Evolutionary conservation across 345 rosid genomes (phyloP).

Genomic region (Citrus australasica): DNA sequence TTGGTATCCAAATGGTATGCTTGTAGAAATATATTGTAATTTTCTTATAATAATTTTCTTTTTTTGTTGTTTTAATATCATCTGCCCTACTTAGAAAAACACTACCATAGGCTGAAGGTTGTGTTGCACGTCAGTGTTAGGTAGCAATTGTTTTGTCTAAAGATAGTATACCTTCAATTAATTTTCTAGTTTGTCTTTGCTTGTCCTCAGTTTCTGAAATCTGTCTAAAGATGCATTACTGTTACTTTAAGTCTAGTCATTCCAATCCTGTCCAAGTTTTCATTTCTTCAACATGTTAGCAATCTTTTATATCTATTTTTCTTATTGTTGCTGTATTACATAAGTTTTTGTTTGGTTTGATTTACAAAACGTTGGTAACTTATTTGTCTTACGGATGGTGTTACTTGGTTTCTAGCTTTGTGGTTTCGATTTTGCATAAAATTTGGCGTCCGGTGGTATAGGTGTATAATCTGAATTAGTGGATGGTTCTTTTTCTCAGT

Average conservation of each 20-base stretch:
- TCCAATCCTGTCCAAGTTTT: not conserved
- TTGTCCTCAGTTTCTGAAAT: not conserved
- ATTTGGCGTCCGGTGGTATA: not conserved
- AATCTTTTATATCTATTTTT: not conserved
- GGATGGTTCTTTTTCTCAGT: not conserved
- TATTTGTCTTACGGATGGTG: not conserved
- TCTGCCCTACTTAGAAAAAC: not conserved
- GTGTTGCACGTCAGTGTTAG: not conserved
- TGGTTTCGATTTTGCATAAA: not conserved
- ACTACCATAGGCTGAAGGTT: not conserved
- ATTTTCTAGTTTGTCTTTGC: not conserved
- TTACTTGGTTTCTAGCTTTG: not conserved
- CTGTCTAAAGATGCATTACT: not conserved
- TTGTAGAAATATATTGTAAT: not conserved
- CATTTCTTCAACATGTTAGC: not conserved
- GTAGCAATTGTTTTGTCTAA: not conserved
- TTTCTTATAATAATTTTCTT: not conserved
- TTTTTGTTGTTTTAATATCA: not conserved
- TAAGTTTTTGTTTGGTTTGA: slow-evolving; percentile 2
- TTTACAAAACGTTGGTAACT: not conserved
- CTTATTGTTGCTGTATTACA: not conserved
- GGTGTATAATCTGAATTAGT: not conserved
- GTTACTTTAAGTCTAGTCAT: not conserved
- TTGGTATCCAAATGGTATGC: not conserved
- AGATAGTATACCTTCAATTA: not conserved